These are phyloP conservation scores for Papiliotrema terrestris DNA, from an alignment of 1,284 basidiomycete genomes.

Conservation along the genomic window DNA sequence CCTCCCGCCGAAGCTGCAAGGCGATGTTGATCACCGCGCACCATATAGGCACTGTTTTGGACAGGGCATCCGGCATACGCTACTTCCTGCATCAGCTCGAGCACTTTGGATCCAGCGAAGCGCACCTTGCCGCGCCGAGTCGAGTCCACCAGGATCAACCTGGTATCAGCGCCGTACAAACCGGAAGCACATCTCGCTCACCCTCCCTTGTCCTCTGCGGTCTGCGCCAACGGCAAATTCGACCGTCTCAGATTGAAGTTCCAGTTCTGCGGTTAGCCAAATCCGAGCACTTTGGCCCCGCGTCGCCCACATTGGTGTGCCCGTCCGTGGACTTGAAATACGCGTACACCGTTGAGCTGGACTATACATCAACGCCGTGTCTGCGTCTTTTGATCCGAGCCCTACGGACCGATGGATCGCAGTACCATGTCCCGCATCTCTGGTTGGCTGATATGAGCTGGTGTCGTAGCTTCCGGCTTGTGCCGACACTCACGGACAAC, in stretches of 20 bases:
- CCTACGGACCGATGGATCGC: constrained; percentile 58
- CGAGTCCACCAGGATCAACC: constrained; percentile 85
- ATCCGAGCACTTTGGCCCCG: not conserved
- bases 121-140: constrained; percentile 78
- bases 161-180: constrained; percentile 37
- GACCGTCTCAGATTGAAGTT: constrained; percentile 79
- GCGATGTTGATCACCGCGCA: constrained; percentile 86
- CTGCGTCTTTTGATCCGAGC: not conserved
- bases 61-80: constrained; percentile 88
- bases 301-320: constrained; percentile 60
- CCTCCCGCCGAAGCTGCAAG: constrained; percentile 32
- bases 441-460: constrained; percentile 64
- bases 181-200: constrained; percentile 41
- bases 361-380: constrained; percentile 9
- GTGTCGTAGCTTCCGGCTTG: not conserved
- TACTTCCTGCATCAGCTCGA: constrained; percentile 13
- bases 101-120: not conserved
- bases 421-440: constrained; percentile 93
- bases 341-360: constrained; percentile 50
- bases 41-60: constrained; percentile 95
- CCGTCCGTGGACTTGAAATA: constrained; percentile 99
- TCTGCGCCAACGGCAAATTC: constrained; percentile 73
- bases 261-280: constrained; percentile 56
- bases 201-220: constrained; percentile 61
- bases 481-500: constrained; percentile 35